Evolutionary conservation across 805 yeast species (phyloP), one percentile per base, ranked within the genome.

Genomic region (Saturnispora halmiae): DNA sequence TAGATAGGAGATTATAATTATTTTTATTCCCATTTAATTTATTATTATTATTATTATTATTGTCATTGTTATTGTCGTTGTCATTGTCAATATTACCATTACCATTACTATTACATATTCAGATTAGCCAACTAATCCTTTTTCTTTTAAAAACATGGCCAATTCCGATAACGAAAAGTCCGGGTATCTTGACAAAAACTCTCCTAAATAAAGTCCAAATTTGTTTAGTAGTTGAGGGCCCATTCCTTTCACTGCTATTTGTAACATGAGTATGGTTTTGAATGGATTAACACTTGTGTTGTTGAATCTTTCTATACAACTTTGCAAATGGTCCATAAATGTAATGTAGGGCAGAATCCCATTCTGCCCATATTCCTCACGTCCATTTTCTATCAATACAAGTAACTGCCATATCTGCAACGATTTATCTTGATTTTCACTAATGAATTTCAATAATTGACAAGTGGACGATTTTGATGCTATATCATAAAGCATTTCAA

Each of bases 271-370:
- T 4, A 40, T 24, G 1, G 40, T 36, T n/a, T 28, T 37, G 20
- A 33, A 46, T 7, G 49, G 45, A 35, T 43, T 43, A 6, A 22
- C 6, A 33, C 46, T 43, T 4, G 36, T 21, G 3, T 46, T 38
- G 14, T 38, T 34, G 11, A 42, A 38, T 7, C 5, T 24, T 16
- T 34, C 41, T 30, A 46, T 43, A 3, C 38, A 27, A 1, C 16
- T 6, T 15, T 34, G 34, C 21, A 46, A 34, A 38, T 43, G 46
- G 15, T 43, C 45, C 24, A 46, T 25, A 19, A 41, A 46, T 11
- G 49, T 46, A 3, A 46, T n/a, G 29, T 43, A 46, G 11, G 46
- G 41, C 14, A 41, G 35, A 36, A 34, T 43, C 15, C 46, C 46
- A 2, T 35, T 20, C 18, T 19, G n/a, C 10, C 35, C 20, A 29